Base-by-base conservation (phyloP, 208 protist genomes). In the Crithidia sp. region DNA sequence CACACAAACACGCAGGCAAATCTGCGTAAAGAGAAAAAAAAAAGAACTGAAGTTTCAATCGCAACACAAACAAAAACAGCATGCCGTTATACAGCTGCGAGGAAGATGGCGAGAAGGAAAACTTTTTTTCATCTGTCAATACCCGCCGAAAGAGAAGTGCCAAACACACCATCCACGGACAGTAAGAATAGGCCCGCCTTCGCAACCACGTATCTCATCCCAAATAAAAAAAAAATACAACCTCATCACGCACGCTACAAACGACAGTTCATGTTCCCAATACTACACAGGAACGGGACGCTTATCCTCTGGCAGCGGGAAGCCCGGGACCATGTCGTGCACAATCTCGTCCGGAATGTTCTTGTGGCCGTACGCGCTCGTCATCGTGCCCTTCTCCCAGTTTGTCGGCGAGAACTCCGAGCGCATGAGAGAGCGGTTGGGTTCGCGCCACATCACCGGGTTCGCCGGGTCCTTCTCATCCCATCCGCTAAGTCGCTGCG, bases 271-370 rank as follows among this genome's bases (percentile, higher is more conserved):
- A 2, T 28, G 28, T 28, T 28, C 28, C 28, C 28, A 28, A 28
- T 69, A 17, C n/a, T 73, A 70, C 2, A 10, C 37, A 14, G 66
- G 50, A 14, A 76, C 58, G 10, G 92, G 92, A 39, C 92, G 81
- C 71, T 96, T 96, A 71, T 96, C 90, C 72, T 96, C 89, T 14
- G 92, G 87, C n/a, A 95, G 83, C 41, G 92, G 92, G 64, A 96
- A 96, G 45, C 88, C 84, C n/a, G 92, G 92, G 52, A 95, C 77
- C 89, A 91, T 92, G 56, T 94, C 88, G 72, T 92, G 84, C 70
- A 95, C 92, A 74, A 95, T 79, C 64, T 93, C 84, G 65, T 96
- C 92, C 10, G 86, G 82, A 57, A 96, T 94, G 71, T 90, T 73
- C 89, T 96, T 96, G 69, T 92, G 85, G 4, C 90, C 90, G 63